Base-by-base conservation (phyloP, 2,329 filamentous ascomycete species). In the Xylariales sp. region DNA sequence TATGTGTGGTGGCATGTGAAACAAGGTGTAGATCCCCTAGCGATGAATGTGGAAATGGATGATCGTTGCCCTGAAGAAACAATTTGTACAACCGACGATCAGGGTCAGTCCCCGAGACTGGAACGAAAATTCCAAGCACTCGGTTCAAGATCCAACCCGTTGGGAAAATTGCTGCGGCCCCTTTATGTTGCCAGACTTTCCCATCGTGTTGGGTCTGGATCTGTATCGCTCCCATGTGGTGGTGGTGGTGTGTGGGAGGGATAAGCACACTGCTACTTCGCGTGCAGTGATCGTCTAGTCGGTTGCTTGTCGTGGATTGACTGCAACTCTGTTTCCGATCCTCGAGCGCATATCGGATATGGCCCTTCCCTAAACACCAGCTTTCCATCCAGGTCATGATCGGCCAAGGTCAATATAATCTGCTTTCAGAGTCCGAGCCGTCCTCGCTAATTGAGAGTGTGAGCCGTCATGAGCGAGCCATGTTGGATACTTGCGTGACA, bases 1-100 rank as follows among this genome's bases (percentile, higher is more conserved):
- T 2, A 39, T 39, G 50, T 54, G 30, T 39, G 32, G 32, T 23
- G 30, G 36, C 32, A 56, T 39, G 9, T 9, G 45, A 48, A 55
- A 49, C 41, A 18, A 34, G 41, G 57, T 50, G 66, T 52, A 55
- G 62, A 62, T 68, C 66, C 66, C 57, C 30, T 63, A 16, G 55
- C 23, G 54, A 57, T 57, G 23, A 63, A 62, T 62, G 28, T 63
- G 57, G 62, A 66, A 63, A 66, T 48, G 55, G 67, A 49, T 67
- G 52, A 67, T 69, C 67, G 39, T 62, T 67, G 50, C 60, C 63
- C 36, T 16, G 18, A 64, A 28, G 56, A 50, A 61, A 57, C 52
- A 53, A 45, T 54, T 36, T 60, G 49, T 49, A 50, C 54, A n/a
- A 57, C 50, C 46, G 60, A 43, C 48, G 52, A 69, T 62, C 60